Conservation (phyloP, 1,139 yeast species). For the Pichia sp. region DNA sequence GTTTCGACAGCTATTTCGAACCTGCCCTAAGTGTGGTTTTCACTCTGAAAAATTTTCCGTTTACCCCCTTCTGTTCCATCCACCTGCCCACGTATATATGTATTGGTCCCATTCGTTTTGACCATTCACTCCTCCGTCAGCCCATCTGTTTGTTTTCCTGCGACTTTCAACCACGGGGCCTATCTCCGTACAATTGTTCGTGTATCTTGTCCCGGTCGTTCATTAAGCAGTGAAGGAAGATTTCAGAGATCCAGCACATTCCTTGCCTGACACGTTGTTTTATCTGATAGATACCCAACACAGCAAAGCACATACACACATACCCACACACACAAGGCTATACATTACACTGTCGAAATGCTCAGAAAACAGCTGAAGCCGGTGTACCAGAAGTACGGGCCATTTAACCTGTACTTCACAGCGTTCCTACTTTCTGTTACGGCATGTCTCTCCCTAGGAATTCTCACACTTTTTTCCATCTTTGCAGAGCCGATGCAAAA, state of each 20-base stretch:
- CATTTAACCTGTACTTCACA: conserved; percentile 21
- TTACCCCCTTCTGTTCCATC: background rate
- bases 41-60: background rate
- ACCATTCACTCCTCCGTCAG: too few relatives aligned
- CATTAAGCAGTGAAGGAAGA: too few relatives aligned
- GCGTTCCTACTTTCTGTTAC: conserved; percentile 28
- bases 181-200: background rate
- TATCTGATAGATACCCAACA: too few relatives aligned
- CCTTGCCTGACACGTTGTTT: too few relatives aligned
- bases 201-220: too few relatives aligned
- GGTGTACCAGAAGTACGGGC: conserved; percentile 23
- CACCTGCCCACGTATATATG: background rate
- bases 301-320: too few relatives aligned
- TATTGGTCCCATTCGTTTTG: background rate
- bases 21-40: background rate
- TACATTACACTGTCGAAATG: too few relatives aligned
- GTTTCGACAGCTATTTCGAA: background rate
- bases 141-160: background rate
- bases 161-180: background rate
- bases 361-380: background rate
- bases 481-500: conserved; percentile 30
- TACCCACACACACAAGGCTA: too few relatives aligned
- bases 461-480: conserved; percentile 30
- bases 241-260: too few relatives aligned
- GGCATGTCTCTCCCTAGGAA: conserved; percentile 31